A percentile compares a stretch with the other conserved stretches of the same genome.
These are phyloP conservation scores for Xylaria venustula DNA, from an alignment of 495 filamentous ascomycete species.

Conservation along the genomic window DNA sequence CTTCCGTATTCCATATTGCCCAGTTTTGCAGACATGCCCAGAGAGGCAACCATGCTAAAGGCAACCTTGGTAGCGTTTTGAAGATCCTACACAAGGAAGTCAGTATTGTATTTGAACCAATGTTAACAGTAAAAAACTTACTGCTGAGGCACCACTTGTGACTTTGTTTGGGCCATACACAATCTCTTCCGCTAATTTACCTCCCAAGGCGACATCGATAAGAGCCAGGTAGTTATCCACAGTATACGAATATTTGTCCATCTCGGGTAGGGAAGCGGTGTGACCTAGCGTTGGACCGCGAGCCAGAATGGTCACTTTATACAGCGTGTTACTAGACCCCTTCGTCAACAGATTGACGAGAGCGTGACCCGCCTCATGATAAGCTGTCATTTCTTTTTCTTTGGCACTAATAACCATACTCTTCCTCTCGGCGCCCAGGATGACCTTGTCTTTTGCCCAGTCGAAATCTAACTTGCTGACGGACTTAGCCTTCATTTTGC, in stretches of 20 bases:
- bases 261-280: constrained; percentile 80
- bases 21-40: constrained; percentile 84
- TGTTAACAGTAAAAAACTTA: constrained; percentile 45
- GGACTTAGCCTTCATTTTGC: constrained; percentile 68
- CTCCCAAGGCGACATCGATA: constrained; percentile 84
- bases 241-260: constrained; percentile 80
- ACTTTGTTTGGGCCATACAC: constrained; percentile 86
- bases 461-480: constrained; percentile 83
- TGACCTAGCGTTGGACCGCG: constrained; percentile 82
- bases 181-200: constrained; percentile 92
- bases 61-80: constrained; percentile 74
- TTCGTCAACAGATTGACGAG: constrained; percentile 79
- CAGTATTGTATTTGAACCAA: background rate
- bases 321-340: constrained; percentile 67
- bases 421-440: constrained; percentile 91
- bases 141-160: constrained; percentile 73
- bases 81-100: constrained; percentile 62
- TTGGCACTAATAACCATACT: constrained; percentile 85
- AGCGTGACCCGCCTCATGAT: constrained; percentile 96
- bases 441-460: constrained; percentile 97
- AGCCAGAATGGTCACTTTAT: constrained; percentile 96
- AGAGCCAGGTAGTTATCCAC: constrained; percentile 70
- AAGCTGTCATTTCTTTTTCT: constrained; percentile 87
- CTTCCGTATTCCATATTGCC: constrained; percentile 84
- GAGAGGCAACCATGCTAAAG: constrained; percentile 77